Conservation (phyloP, 345 rosid genomes). For the Populus davidiana region DNA sequence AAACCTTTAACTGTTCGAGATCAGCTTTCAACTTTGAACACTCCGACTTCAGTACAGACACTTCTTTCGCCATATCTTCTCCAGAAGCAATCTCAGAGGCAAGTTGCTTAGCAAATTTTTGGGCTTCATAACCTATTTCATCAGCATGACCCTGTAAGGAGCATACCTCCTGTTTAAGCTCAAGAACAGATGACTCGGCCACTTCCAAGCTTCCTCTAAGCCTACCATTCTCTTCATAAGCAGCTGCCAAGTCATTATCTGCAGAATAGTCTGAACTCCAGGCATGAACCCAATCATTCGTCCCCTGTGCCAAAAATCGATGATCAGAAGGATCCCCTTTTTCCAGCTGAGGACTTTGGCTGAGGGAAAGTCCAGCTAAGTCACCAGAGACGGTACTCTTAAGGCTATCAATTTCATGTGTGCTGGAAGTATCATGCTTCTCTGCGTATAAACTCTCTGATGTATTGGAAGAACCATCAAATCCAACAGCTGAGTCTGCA, state of each 20-base stretch:
- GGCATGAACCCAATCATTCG: conserved; percentile 57
- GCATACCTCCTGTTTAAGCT: conserved; percentile 69
- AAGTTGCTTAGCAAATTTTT: conserved; percentile 63
- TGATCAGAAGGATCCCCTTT: conserved; percentile 53
- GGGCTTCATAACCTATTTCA: conserved; percentile 67
- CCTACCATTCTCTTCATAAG: conserved; percentile 67
- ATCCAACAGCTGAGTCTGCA: conserved; percentile 60
- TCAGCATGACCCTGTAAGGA: conserved; percentile 66
- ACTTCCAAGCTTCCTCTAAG: conserved; percentile 76
- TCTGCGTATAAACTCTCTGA: conserved; percentile 79
- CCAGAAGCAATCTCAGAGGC: conserved; percentile 79
- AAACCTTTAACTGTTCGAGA: conserved; percentile 43
- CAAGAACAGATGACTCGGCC: conserved; percentile 72
- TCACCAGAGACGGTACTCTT: conserved; percentile 75
- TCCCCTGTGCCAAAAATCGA: conserved; percentile 40
- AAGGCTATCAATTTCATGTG: conserved; percentile 71
- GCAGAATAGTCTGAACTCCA: conserved; percentile 71
- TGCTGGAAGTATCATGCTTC: conserved; percentile 73
- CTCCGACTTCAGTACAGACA: conserved; percentile 71
- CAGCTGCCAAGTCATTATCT: conserved; percentile 60
- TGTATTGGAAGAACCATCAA: conserved; percentile 87
- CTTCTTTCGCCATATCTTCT: conserved; percentile 67
- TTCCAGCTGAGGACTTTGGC: conserved; percentile 54
- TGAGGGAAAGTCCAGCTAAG: conserved; percentile 49
- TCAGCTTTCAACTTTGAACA: conserved; percentile 73